These are phyloP conservation scores for Friedmanniomyces endolithicus DNA, from an alignment of 495 filamentous ascomycete genomes.

Conservation along the genomic window DNA sequence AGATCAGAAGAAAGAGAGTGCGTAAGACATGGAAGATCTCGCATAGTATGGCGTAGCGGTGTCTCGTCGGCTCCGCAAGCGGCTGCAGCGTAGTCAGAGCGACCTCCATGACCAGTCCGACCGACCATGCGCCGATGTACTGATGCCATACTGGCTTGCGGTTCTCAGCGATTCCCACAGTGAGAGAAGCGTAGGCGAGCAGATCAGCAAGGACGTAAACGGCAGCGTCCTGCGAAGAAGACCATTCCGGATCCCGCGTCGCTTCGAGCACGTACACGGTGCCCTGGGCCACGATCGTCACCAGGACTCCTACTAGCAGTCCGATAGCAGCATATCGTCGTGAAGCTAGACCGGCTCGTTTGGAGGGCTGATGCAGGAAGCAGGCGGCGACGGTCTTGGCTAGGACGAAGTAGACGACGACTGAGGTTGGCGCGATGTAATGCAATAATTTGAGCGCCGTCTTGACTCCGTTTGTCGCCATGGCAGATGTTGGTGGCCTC, in stretches of 20 bases:
- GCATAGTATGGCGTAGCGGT: neutral
- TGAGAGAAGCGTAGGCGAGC: constrained; percentile 10
- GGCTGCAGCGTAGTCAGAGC: constrained; percentile 2
- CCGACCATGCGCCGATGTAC: constrained; percentile 1
- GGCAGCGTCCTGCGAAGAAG: constrained; percentile 7
- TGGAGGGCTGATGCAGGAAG: constrained; percentile 10
- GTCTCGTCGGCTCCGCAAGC: neutral
- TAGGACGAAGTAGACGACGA: constrained; percentile 4
- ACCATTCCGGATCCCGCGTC: neutral
- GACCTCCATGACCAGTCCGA: constrained; percentile 3
- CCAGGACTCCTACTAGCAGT: neutral
- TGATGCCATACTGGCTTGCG: constrained; percentile 11
- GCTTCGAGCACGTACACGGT: constrained; percentile 6
- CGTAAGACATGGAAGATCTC: constrained; percentile 1
- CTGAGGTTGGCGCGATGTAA: constrained; percentile 3
- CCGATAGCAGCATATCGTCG: constrained; percentile 2
- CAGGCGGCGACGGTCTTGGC: constrained; percentile 10
- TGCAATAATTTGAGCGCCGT: constrained; percentile 7
- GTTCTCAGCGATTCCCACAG: constrained; percentile 5
- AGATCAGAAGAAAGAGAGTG: neutral
- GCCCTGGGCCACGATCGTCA: constrained; percentile 4
- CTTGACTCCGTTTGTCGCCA: neutral
- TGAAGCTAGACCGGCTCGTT: neutral
- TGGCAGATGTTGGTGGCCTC: too few species aligned
- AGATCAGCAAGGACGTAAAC: constrained; percentile 6